A percentile compares a stretch with the other conserved stretches of the same genome.
Evolutionary conservation across 2,329 filamentous ascomycete genomes (phyloP).

Genomic region (Thielaviopsis ethacetica): DNA sequence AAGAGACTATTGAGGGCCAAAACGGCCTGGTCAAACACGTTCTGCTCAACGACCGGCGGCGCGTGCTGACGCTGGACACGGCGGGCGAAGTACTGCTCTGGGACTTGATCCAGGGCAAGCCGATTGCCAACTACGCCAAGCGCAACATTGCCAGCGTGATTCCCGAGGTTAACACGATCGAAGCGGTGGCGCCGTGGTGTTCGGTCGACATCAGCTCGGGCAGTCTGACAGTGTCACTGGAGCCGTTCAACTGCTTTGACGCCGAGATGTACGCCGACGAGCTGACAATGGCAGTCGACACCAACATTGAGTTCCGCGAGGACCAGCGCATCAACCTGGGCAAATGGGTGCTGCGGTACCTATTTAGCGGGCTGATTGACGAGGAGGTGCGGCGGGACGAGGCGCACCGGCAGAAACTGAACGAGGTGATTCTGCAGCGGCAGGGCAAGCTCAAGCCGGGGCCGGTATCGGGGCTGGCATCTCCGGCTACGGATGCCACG

Average conservation of each 20-base stretch:
- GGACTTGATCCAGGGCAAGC: conserved; percentile 82
- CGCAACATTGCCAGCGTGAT: conserved; percentile 85
- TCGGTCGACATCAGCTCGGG: conserved; percentile 88
- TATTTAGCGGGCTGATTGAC: conserved; percentile 78
- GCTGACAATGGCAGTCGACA: conserved; percentile 51
- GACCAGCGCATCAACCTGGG: conserved; percentile 95
- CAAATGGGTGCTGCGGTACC: conserved; percentile 86
- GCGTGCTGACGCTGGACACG: conserved; percentile 82
- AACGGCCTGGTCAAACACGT: conserved; percentile 90
- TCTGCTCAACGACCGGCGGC: conserved; percentile 75
- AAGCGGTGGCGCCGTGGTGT: conserved; percentile 91
- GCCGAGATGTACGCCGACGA: conserved; percentile 96
- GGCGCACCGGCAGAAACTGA: conserved; percentile 49
- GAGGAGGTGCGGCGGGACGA: conserved; percentile 79
- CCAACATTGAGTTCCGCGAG: conserved; percentile 58
- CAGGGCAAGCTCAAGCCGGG: conserved; percentile 30
- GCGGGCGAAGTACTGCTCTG: conserved; percentile 88
- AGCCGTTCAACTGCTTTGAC: conserved; percentile 93
- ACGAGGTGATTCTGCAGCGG: conserved; percentile 44
- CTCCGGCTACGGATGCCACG: not conserved
- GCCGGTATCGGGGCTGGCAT: no score
- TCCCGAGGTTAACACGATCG: conserved; percentile 67
- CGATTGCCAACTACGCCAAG: conserved; percentile 85
- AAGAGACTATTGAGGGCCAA: conserved; percentile 82
- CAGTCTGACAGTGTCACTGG: conserved; percentile 74